These are phyloP conservation scores for Scedosporium apiospermum DNA, from an alignment of 2,329 filamentous ascomycete genomes.

Conservation along the genomic window DNA sequence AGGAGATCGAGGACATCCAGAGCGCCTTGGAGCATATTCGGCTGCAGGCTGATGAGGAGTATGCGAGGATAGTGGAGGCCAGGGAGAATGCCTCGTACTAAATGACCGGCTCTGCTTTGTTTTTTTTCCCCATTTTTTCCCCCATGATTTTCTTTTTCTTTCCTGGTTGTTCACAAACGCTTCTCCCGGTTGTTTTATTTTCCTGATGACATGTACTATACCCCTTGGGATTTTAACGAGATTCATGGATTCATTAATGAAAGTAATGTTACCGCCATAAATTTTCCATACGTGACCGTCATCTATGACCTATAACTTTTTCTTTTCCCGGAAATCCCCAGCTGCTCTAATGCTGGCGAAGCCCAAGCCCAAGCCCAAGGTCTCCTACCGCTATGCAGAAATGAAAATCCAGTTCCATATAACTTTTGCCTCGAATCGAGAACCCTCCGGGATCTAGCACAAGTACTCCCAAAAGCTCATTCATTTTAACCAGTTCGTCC, in stretches of 20 bases:
- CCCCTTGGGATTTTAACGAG: background rate
- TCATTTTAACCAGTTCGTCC: background rate
- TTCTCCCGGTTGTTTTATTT: background rate
- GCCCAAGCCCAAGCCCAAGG: background rate
- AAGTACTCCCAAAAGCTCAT: background rate
- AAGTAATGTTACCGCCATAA: background rate
- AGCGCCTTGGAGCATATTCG: conserved; percentile 26
- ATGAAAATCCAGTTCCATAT: background rate
- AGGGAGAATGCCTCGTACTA: background rate
- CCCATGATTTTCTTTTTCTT: background rate
- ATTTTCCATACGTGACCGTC: background rate
- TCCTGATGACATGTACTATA: background rate
- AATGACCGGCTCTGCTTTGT: background rate
- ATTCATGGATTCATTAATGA: background rate
- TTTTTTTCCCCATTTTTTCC: background rate
- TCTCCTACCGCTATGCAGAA: background rate
- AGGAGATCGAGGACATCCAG: conserved; percentile 29
- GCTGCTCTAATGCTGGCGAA: background rate
- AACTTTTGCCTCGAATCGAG: background rate
- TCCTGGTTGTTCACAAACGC: background rate
- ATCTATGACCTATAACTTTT: background rate
- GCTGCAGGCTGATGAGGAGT: conserved; percentile 37
- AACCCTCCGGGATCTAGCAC: background rate
- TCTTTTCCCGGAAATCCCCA: background rate
- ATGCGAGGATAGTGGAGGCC: conserved; percentile 30